phyloP scores from a whole-genome alignment of 2,329 filamentous ascomycete genomes.

The Juglanconis juglandina region DNA sequence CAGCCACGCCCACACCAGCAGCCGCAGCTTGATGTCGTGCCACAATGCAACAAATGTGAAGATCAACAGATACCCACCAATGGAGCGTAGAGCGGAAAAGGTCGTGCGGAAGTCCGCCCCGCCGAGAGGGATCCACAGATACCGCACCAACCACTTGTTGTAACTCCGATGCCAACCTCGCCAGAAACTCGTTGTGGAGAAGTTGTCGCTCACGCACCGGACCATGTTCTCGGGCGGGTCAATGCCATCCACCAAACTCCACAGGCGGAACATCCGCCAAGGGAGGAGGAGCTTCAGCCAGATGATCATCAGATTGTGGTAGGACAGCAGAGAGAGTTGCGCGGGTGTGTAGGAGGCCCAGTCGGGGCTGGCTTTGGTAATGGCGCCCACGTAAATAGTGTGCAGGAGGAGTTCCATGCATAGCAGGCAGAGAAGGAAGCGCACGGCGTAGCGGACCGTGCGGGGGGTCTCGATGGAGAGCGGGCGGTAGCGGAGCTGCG shows the following conservation, averaged over 20 bases:
- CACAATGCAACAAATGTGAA: slow-evolving; percentile 97
- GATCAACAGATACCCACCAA: slow-evolving; percentile 75
- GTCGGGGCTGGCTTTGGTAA: slow-evolving; percentile 73
- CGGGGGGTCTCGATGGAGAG: slow-evolving; percentile 67
- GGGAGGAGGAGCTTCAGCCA: slow-evolving; percentile 96
- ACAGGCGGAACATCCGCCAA: slow-evolving; percentile 98
- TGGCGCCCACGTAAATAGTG: slow-evolving; percentile 90
- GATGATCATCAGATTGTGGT: slow-evolving; percentile 94
- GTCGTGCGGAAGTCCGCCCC: slow-evolving; percentile 55
- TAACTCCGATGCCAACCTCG: slow-evolving; percentile 92
- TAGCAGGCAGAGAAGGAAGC: slow-evolving; percentile 76
- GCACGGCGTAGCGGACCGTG: slow-evolving; percentile 76
- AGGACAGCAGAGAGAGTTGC: slow-evolving; percentile 85
- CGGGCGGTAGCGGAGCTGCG: slow-evolving; percentile 72
- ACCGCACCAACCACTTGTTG: slow-evolving; percentile 91
- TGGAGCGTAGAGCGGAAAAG: slow-evolving; percentile 50
- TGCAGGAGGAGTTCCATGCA: slow-evolving; percentile 90
- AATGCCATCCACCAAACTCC: slow-evolving; percentile 84
- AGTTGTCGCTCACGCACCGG: slow-evolving; percentile 93
- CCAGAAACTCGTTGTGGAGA: slow-evolving; percentile 88
- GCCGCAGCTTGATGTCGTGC: slow-evolving; percentile 90
- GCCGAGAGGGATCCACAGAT: slow-evolving; percentile 89
- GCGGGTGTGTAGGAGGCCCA: slow-evolving; percentile 84
- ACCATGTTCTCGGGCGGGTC: slow-evolving; percentile 99
- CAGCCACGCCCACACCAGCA: slow-evolving; percentile 96